Base-by-base conservation (phyloP, 2,329 filamentous ascomycete species). In the Fusarium luffae region DNA sequence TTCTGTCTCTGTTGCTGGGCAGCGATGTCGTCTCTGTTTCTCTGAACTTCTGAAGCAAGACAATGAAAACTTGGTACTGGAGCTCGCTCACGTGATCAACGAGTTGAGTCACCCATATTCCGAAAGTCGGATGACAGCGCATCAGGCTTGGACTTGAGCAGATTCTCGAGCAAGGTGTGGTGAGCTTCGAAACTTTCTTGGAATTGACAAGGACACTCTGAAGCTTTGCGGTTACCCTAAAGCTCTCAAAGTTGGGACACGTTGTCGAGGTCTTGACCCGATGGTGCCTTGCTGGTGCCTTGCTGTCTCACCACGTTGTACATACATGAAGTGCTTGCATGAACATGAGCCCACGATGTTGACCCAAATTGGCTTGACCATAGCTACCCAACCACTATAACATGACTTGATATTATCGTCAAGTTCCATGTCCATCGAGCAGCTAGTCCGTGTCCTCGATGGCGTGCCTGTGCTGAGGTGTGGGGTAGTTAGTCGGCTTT, bases 401-500 rank as follows among this genome's bases (percentile, higher is more conserved):
- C 34, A 54, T 5, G 19, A 21, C 21, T 50, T 28, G 21, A 41
- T 42, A 43, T 18, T 37, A 30, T 23, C 48, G 43, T 49, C 43
- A 48, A 34, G 10, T 49, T 5, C 34, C 34, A 37, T 37, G 34
- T 37, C 34, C 18, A 34, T 23, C 32, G 46, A 27, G 43, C 23
- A 41, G 32, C 49, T 42, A 60, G 50, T 44, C 54, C 48, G 61
- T 66, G 62, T 50, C 48, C 34, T 54, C n/a, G 30, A 47, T 66
- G 47, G 57, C 63, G 54, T 66, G 30, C 48, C 54, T 54, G 62
- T 66, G 63, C 54, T 51, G 44, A 54, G 56, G 47, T 71, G 71
- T 71, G 73, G 73, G 69, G 67, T 63, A 65, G 43, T 41, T 54
- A 60, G 47, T 59, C 16, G 43, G 51, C 30, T 60, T 54, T 40